Percentiles rank a stretch among this genome's conserved stretches.
phyloP scores from a whole-genome alignment of 208 protist genomes.

The Trypanosoma platydactyli region DNA sequence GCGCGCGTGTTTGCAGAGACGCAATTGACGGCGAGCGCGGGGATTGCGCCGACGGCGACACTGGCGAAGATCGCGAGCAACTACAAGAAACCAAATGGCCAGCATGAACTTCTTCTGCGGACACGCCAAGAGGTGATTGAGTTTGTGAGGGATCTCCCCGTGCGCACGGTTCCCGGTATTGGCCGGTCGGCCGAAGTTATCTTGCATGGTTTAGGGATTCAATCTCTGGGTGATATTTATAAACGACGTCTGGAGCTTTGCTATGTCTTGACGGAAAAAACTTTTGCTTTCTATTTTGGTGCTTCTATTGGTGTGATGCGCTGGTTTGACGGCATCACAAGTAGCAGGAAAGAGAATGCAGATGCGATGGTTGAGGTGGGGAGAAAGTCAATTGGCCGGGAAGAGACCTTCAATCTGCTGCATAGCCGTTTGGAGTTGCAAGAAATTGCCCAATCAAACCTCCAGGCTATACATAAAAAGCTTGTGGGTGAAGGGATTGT shows the following conservation, averaged over 20 bases:
- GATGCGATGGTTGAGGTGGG: constrained; percentile 3
- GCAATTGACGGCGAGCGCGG: constrained; percentile 81
- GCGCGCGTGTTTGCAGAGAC: constrained; percentile 78
- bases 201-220: constrained; percentile 66
- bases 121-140: constrained; percentile 75
- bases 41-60: constrained; percentile 82
- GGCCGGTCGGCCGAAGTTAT: constrained; percentile 70
- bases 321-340: no score
- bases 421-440: constrained; percentile 42
- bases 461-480: constrained; percentile 31
- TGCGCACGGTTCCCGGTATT: constrained; percentile 83
- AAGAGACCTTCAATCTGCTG: constrained; percentile 64
- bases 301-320: constrained; percentile 70
- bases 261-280: constrained; percentile 79
- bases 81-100: constrained; percentile 95
- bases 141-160: constrained; percentile 72
- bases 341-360: not conserved
- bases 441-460: constrained; percentile 39
- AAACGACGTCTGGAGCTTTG: constrained; percentile 61
- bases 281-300: constrained; percentile 69
- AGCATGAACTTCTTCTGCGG: constrained; percentile 84
- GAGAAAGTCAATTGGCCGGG: constrained; percentile 75
- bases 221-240: constrained; percentile 73
- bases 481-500: constrained; percentile 44
- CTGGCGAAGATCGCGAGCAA: constrained; percentile 93